Evolutionary conservation across 2,329 filamentous ascomycete genomes (phyloP).

Genomic region (Coleophoma eucalyptorum): DNA sequence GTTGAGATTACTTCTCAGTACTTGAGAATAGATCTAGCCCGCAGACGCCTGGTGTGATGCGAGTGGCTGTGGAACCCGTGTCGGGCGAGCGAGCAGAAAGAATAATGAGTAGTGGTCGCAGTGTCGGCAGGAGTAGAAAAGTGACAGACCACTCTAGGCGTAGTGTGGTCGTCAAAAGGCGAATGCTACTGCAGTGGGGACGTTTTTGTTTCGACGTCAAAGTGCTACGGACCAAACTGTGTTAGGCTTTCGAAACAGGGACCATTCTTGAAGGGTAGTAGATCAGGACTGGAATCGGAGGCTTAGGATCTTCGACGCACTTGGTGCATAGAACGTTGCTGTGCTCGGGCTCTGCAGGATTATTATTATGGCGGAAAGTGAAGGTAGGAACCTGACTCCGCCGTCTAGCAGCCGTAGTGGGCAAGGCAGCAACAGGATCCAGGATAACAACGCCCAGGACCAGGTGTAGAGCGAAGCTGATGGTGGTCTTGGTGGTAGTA

Average conservation of each 20-base stretch:
- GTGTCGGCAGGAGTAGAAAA: constrained; percentile 12
- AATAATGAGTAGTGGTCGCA: constrained; percentile 9
- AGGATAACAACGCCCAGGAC: too few relatives aligned
- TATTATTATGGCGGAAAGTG: constrained; percentile 8
- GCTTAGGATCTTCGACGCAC: constrained; percentile 13
- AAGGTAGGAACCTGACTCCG: background rate
- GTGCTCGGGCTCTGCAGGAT: constrained; percentile 12
- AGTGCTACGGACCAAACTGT: constrained; percentile 16
- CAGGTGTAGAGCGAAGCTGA: too few relatives aligned
- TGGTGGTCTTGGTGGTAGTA: too few relatives aligned
- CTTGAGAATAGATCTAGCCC: constrained; percentile 14
- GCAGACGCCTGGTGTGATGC: constrained; percentile 12
- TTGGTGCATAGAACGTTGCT: constrained; percentile 14
- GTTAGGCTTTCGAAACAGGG: constrained; percentile 24
- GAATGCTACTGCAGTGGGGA: constrained; percentile 14
- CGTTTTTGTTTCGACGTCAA: constrained; percentile 26
- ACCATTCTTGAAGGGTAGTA: constrained; percentile 21
- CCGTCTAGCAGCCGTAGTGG: too few relatives aligned
- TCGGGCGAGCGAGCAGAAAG: constrained; percentile 6
- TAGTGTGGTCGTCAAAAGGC: constrained; percentile 2
- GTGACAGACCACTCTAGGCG: constrained; percentile 12
- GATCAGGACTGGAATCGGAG: constrained; percentile 8
- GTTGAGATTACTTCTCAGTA: constrained; percentile 14
- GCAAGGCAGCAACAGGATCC: too few relatives aligned
- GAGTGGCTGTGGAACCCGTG: constrained; percentile 16